phyloP scores from a whole-genome alignment of 1,284 basidiomycete genomes.

The Heterobasidion parviporum region DNA sequence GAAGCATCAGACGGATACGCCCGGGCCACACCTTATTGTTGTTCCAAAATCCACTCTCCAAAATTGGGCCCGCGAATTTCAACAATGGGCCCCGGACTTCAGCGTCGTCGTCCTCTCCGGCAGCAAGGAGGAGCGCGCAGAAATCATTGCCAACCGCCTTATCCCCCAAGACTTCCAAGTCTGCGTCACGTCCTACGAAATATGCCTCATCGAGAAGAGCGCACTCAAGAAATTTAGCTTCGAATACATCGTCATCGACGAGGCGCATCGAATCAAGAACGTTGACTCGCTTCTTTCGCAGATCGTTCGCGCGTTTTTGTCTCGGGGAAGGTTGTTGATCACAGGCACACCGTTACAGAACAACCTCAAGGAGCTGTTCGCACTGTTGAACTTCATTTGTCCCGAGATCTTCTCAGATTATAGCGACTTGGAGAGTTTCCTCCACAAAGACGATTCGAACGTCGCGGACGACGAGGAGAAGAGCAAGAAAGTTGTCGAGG shows the following conservation, averaged over 20 bases:
- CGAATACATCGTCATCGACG: conserved; percentile 98
- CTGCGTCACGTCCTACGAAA: conserved; percentile 95
- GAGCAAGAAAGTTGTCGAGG: conserved; percentile 92
- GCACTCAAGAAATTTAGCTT: conserved; percentile 93
- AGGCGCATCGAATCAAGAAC: conserved; percentile 99
- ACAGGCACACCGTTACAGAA: conserved; percentile 98
- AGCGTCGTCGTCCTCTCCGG: conserved; percentile 80
- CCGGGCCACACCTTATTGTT: conserved; percentile 89
- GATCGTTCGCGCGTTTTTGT: conserved; percentile 89
- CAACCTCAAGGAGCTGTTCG: conserved; percentile 95
- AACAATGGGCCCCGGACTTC: conserved; percentile 89
- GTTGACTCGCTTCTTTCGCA: conserved; percentile 95
- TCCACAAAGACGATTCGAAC: conserved; percentile 73
- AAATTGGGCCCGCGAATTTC: conserved; percentile 95
- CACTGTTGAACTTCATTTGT: conserved; percentile 91
- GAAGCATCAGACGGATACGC: conserved; percentile 71
- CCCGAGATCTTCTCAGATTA: conserved; percentile 79
- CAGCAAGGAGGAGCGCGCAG: conserved; percentile 82
- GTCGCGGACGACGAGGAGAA: conserved; percentile 77
- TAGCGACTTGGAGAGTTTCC: conserved; percentile 64
- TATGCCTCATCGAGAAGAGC: conserved; percentile 92
- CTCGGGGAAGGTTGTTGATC: conserved; percentile 86
- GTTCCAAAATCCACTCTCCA: conserved; percentile 97
- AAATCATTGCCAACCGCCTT: conserved; percentile 73
- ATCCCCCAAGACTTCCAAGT: conserved; percentile 91